Evolutionary conservation across 2,329 filamentous ascomycete genomes (phyloP), one percentile per base, ranked within the genome.

Genomic region (Calonectria crousiana): DNA sequence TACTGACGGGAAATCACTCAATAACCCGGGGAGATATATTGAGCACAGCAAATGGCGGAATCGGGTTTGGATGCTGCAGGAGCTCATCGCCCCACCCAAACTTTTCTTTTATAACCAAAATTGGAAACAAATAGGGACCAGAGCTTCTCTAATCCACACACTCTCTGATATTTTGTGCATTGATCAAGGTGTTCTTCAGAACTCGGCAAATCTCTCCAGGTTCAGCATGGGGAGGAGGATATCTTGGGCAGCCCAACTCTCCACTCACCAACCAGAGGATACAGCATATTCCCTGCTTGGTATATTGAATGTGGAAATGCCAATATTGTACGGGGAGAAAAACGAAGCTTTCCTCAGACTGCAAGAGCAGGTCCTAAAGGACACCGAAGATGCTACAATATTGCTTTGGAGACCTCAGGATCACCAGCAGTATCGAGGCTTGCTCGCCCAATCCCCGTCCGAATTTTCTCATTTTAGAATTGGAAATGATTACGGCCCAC

Each of bases 231-330:
- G 28, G 28, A 44, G 36, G 20, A 56, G 38, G 28, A 65, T 71
- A 36, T 71, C 60, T 9, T 71, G 69, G 69, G 60, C 69, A 18
- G 49, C 69, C 14, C 18, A 13, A 1, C 51, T 71, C 8, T 58
- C 51, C 2, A 16, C 78, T 1, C 80, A 67, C 1, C 75, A 78
- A 16, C 28, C 64, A 34, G 78, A 83, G 62, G 80, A 84, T 53
- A 28, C 56, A 2, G 79, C 82, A 0, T 84, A 83, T 52, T 81
- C 76, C 10, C 68, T 84, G 0, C 69, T 84, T 3, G 83, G 83
- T 0, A 68, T 83, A 6, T 82, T 84, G 13, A 77, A 74, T 8
- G 71, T 84, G 0, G 78, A 75, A 20, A 81, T 84, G 77, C 77
- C 80, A 1, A 71, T 83, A 5, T 41, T 66, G 2, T 83, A 83